Conservation (phyloP, 2,329 filamentous ascomycete genomes). For the Myotisia sp. region DNA sequence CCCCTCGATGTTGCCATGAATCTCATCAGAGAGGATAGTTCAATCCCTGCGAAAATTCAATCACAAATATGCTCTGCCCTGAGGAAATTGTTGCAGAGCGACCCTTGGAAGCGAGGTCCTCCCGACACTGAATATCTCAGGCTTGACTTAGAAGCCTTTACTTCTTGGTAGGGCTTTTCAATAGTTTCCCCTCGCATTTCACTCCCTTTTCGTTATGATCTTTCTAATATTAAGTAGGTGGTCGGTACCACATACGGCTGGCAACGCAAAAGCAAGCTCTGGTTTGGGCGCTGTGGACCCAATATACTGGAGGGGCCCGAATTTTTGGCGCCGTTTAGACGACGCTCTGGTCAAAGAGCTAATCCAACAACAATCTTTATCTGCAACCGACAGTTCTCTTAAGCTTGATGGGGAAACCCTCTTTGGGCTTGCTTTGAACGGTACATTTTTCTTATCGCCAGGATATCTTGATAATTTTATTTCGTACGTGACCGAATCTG, state of each 20-base stretch:
- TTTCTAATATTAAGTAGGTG: too few relatives aligned
- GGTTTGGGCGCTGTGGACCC: conserved; percentile 17
- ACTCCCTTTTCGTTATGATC: too few relatives aligned
- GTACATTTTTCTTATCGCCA: conserved; percentile 15
- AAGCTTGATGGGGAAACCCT: conserved; percentile 15
- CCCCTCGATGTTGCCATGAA: conserved; percentile 9
- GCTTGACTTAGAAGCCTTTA: conserved; percentile 12
- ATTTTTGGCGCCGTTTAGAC: conserved; percentile 19
- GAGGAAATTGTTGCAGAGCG: conserved; percentile 13
- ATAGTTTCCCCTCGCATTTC: too few relatives aligned
- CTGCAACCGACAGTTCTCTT: conserved; percentile 9
- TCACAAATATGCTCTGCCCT: conserved; percentile 14
- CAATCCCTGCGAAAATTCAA: conserved; percentile 13
- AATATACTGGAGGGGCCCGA: conserved; percentile 18
- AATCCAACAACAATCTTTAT: conserved; percentile 14
- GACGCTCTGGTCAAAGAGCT: conserved; percentile 15
- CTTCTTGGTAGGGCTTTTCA: conserved; percentile 16
- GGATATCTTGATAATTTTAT: conserved; percentile 17
- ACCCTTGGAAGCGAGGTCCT: conserved; percentile 14
- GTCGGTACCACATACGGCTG: too few relatives aligned
- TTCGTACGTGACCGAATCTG: conserved; percentile 15
- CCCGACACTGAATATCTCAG: conserved; percentile 14
- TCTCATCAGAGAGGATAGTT: conserved; percentile 10
- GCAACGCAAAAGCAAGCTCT: too few relatives aligned
- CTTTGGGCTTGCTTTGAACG: conserved; percentile 17